phyloP scores from a whole-genome alignment of 306 rosid species.

The Corylus avellana region DNA sequence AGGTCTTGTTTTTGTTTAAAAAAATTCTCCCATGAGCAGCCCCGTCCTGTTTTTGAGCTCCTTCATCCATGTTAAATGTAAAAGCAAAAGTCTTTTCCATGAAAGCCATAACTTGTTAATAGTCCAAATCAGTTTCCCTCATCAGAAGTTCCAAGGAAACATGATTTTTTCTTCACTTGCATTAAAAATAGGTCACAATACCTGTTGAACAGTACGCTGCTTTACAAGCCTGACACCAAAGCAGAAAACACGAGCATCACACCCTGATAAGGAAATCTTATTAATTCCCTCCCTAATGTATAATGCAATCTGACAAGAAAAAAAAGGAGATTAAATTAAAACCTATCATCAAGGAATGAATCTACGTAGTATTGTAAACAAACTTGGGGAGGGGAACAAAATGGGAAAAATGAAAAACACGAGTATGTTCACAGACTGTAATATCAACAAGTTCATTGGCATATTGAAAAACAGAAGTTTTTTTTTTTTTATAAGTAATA shows the following conservation, averaged over 20 bases:
- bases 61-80: no score
- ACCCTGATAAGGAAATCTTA: not conserved
- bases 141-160: not conserved
- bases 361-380: not conserved
- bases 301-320: not conserved
- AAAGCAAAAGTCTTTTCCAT: no score
- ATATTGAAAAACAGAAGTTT: not conserved
- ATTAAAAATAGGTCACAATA: not conserved
- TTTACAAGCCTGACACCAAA: conserved; percentile 14
- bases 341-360: not conserved
- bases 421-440: not conserved
- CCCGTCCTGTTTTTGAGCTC: no score
- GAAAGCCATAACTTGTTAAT: not conserved
- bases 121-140: not conserved
- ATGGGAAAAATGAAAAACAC: not conserved
- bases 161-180: not conserved
- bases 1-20: no score
- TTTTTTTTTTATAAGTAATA: no score
- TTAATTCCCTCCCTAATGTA: not conserved
- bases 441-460: not conserved
- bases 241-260: conserved; percentile 19
- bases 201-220: not conserved
- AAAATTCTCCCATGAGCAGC: no score
- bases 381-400: not conserved
- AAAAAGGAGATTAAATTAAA: not conserved